Evolutionary conservation across 2,329 filamentous ascomycete genomes (phyloP), one percentile per base, ranked within the genome.

Genomic region (Microcyclosporella mali): DNA sequence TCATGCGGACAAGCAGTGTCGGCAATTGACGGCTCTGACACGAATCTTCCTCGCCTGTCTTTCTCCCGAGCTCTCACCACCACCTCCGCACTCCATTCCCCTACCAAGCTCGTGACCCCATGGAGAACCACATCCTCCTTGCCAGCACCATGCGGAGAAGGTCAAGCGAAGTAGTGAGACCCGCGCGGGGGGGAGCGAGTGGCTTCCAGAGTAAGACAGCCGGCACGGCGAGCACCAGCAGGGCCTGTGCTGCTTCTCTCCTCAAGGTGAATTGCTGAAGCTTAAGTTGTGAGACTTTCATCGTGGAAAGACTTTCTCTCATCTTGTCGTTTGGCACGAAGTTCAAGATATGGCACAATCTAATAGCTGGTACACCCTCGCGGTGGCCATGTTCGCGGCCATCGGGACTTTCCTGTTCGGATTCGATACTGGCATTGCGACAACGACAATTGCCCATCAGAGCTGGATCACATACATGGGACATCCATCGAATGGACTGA

Each of bases 381-480:
- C 71, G 4, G 61, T 79, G 45, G 74, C 73, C 36, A 56, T 77
- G 29, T 79, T 78, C 57, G 75, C 75, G 29, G 74, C 74, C 15
- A 75, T 79, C 40, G 76, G 75, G 49, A 78, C 76, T 0, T 78
- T 78, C 57, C 66, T 79, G 41, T 79, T 77, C 57, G 76, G 75
- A 2, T 78, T 79, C 46, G 77, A 79, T 56, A 78, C 75, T 0
- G 76, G 76, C 19, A 79, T 79, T 42, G 75, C 74, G 3, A 80
- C 76, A 10, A 79, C 75, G 12, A 79, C 77, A 15, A 80, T 80
- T 43, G 75, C 77, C 2, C 77, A 80, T 55, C 56, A 74, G 52
- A 78, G 74, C 54, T 80, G 75, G 75, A 70, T 75, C 33, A 67
- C 74, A 33, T 80, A 79, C 58, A 79, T 80, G 75, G 42, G 66